Evolutionary conservation across 345 rosid genomes (phyloP).

Genomic region (Salix arbutifolia): DNA sequence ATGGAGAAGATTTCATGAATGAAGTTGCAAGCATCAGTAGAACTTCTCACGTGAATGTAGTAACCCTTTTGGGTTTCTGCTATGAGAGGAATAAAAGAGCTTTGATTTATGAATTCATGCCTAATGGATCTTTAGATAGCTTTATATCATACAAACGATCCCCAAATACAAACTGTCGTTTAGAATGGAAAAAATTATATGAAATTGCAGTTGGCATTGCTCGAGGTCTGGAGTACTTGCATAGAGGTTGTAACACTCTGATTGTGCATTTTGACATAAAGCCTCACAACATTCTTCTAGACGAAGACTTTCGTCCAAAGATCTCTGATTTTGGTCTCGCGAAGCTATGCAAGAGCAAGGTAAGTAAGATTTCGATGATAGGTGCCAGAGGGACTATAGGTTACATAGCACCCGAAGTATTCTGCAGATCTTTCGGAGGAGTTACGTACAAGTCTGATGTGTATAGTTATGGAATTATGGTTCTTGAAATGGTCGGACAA

Average conservation of each 20-base stretch:
- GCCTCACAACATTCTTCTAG: background rate
- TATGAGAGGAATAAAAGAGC: conserved; percentile 20
- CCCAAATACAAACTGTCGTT: background rate
- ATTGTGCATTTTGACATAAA: conserved; percentile 15
- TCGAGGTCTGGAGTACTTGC: conserved; percentile 8
- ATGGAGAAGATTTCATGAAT: conserved; percentile 39
- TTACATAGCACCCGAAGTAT: conserved; percentile 20
- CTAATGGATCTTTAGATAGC: conserved; percentile 33
- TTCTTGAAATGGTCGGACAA: conserved; percentile 5
- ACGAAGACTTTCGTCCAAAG: background rate
- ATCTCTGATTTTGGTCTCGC: conserved; percentile 12
- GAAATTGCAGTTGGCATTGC: conserved; percentile 8
- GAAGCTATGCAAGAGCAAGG: conserved; percentile 6
- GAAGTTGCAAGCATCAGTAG: conserved; percentile 36
- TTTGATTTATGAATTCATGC: conserved; percentile 30
- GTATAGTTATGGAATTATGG: conserved; percentile 12
- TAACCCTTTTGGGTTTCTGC: conserved; percentile 40
- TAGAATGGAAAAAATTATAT: conserved; percentile 12
- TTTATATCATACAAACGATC: background rate
- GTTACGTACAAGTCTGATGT: conserved; percentile 19
- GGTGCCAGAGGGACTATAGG: conserved; percentile 17
- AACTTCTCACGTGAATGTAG: conserved; percentile 33
- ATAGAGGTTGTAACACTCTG: conserved; percentile 4
- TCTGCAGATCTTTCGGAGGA: background rate
- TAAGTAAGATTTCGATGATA: conserved; percentile 1